phyloP scores from a whole-genome alignment of 2,329 filamentous ascomycete species.

The Pseudocercospora pini-densiflorae region DNA sequence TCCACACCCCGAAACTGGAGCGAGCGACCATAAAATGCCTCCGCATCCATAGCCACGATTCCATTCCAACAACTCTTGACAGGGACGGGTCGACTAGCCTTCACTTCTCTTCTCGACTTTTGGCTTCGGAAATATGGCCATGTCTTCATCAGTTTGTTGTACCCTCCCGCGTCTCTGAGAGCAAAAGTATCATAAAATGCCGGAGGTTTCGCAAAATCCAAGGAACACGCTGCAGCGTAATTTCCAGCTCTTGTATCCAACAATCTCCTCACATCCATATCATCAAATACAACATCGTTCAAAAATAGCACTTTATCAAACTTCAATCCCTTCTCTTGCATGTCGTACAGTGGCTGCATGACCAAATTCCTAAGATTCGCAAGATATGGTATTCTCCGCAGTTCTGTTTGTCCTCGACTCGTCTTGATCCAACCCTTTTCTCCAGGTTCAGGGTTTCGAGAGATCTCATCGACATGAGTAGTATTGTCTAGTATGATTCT shows the following conservation, averaged over 20 bases:
- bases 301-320: slow-evolving; percentile 67
- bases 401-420: slow-evolving; percentile 53
- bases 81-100: slow-evolving; percentile 58
- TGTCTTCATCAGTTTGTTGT: slow-evolving; percentile 56
- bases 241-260: slow-evolving; percentile 62
- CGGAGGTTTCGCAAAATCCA: slow-evolving; percentile 62
- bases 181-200: slow-evolving; percentile 68
- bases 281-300: slow-evolving; percentile 66
- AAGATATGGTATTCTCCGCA: slow-evolving; percentile 71
- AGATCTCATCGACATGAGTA: slow-evolving; percentile 63
- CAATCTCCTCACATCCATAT: slow-evolving; percentile 60
- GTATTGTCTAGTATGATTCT: slow-evolving; percentile 62
- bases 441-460: slow-evolving; percentile 43
- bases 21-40: slow-evolving; percentile 56
- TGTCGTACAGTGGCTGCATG: slow-evolving; percentile 61
- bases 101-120: slow-evolving; percentile 59
- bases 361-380: slow-evolving; percentile 66
- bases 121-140: slow-evolving; percentile 64
- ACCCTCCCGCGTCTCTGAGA: slow-evolving; percentile 58
- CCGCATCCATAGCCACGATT: slow-evolving; percentile 54
- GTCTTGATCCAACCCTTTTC: slow-evolving; percentile 68
- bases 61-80: slow-evolving; percentile 72
- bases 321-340: slow-evolving; percentile 53
- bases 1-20: slow-evolving; percentile 68
- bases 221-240: slow-evolving; percentile 66